These are phyloP conservation scores for Raffaelea arxii DNA, from an alignment of 2,329 filamentous ascomycete species.

Conservation along the genomic window DNA sequence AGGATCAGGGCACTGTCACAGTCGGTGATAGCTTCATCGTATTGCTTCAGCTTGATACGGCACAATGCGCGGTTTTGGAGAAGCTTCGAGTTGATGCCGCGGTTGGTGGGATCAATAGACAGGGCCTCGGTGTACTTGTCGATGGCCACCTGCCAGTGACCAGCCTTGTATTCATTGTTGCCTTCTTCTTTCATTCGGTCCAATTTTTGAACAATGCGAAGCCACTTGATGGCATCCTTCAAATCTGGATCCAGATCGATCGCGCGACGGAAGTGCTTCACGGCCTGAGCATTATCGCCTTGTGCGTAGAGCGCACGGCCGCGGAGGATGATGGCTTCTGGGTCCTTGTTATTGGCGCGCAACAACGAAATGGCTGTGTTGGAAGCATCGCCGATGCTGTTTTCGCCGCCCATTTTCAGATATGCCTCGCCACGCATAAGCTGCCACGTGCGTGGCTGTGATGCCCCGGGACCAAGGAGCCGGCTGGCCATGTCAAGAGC, in stretches of 20 bases:
- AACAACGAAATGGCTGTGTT: slow-evolving; percentile 85
- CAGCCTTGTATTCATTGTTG: slow-evolving; percentile 80
- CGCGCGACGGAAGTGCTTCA: slow-evolving; percentile 86
- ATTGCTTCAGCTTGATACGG: slow-evolving; percentile 74
- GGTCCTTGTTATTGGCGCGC: slow-evolving; percentile 79
- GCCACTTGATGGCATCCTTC: slow-evolving; percentile 76
- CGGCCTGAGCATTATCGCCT: slow-evolving; percentile 90
- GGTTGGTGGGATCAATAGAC: slow-evolving; percentile 77
- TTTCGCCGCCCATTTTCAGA: slow-evolving; percentile 82
- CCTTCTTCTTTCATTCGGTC: slow-evolving; percentile 91
- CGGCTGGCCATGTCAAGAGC: slow-evolving; percentile 86
- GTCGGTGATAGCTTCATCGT: slow-evolving; percentile 70
- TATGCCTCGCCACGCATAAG: slow-evolving; percentile 87
- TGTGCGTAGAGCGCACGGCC: slow-evolving; percentile 82
- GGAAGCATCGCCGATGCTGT: slow-evolving; percentile 83
- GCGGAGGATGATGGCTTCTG: slow-evolving; percentile 83
- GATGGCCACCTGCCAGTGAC: slow-evolving; percentile 69
- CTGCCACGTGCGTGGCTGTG: slow-evolving; percentile 85
- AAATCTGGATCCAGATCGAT: slow-evolving; percentile 87
- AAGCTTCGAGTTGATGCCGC: slow-evolving; percentile 88
- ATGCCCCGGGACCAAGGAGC: slow-evolving; percentile 63
- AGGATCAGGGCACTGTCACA: slow-evolving; percentile 76
- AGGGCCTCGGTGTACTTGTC: slow-evolving; percentile 78
- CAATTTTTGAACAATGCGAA: slow-evolving; percentile 83
- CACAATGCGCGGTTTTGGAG: slow-evolving; percentile 88